phyloP scores from a whole-genome alignment of 768 basidiomycete species.

The Auriscalpium microsporum region DNA sequence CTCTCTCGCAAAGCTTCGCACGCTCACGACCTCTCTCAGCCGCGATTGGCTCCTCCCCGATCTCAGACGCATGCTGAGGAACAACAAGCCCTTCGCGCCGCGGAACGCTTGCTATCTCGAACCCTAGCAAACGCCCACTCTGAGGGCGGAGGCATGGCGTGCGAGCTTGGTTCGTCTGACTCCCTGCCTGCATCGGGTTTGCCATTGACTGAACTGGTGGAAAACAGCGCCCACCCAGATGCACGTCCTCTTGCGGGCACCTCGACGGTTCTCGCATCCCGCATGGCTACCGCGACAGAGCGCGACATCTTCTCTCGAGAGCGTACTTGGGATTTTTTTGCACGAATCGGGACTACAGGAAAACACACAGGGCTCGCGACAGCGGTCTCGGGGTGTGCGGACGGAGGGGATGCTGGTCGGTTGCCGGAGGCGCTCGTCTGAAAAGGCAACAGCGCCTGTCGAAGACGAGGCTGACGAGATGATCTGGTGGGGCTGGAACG shows the following conservation, averaged over 20 bases:
- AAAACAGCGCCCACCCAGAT: conserved; percentile 38
- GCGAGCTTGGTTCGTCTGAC: conserved; percentile 29
- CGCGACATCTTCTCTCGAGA: conserved; percentile 29
- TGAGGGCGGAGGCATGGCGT: conserved; percentile 33
- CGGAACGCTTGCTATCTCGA: conserved; percentile 36
- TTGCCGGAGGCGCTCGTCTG: conserved; percentile 14
- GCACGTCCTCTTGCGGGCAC: conserved; percentile 39
- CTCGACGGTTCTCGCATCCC: conserved; percentile 38
- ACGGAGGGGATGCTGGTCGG: conserved; percentile 37
- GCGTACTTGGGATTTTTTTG: conserved; percentile 28
- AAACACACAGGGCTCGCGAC: conserved; percentile 17
- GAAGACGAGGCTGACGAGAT: conserved; percentile 34
- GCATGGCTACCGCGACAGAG: conserved; percentile 41
- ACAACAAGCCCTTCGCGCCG: conserved; percentile 25
- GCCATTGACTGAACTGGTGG: not conserved
- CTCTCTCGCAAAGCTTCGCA: conserved; percentile 8
- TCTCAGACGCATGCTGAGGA: conserved; percentile 23
- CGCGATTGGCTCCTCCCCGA: conserved; percentile 2
- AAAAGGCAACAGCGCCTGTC: not conserved
- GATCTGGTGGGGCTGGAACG: conserved; percentile 49
- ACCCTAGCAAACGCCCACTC: conserved; percentile 37
- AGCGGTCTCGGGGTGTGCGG: conserved; percentile 12
- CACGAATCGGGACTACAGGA: conserved; percentile 19
- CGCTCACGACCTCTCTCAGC: conserved; percentile 1
- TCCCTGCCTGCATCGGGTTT: not conserved